phyloP scores from a whole-genome alignment of 2,329 filamentous ascomycete genomes.

The Cyclaneusma minus region DNA sequence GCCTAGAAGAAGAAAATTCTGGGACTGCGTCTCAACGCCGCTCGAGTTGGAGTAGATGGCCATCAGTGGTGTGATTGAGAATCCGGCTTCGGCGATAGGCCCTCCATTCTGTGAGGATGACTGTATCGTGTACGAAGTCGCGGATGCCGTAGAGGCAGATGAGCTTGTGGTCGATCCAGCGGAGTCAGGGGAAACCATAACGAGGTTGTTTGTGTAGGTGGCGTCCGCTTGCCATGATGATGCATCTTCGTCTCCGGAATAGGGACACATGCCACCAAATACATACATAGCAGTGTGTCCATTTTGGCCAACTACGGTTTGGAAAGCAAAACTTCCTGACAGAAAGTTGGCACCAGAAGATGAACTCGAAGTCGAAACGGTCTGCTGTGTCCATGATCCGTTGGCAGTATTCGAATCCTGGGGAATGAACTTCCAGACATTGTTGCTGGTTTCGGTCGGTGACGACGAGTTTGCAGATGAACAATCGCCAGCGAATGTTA shows the following conservation, averaged over 20 bases:
- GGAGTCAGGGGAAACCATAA: conserved; percentile 41
- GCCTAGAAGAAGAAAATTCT: conserved; percentile 67
- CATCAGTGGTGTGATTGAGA: conserved; percentile 60
- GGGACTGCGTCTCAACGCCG: conserved; percentile 52
- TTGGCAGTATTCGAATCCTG: conserved; percentile 24
- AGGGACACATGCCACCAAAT: conserved; percentile 85
- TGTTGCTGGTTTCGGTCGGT: too few species aligned
- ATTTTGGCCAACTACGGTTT: conserved; percentile 13
- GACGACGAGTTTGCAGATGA: conserved; percentile 34
- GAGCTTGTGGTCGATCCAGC: conserved; percentile 17
- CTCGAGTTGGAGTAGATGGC: conserved; percentile 52
- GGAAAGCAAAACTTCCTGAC: conserved; percentile 25
- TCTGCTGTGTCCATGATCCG: conserved; percentile 37
- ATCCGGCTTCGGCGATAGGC: conserved; percentile 69
- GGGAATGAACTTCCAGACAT: conserved; percentile 57
- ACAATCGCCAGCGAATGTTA: conserved; percentile 64
- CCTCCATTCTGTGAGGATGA: conserved; percentile 34
- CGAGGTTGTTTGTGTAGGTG: conserved; percentile 69
- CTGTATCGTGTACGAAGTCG: conserved; percentile 24
- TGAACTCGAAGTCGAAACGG: conserved; percentile 19
- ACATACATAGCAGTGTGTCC: conserved; percentile 18
- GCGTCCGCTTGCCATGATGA: conserved; percentile 49
- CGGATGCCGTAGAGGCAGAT: conserved; percentile 1
- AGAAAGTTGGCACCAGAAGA: conserved; percentile 37
- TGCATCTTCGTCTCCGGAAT: conserved; percentile 23